Conservation (phyloP, 805 yeast genomes). For the Yamadazyma sp. region DNA sequence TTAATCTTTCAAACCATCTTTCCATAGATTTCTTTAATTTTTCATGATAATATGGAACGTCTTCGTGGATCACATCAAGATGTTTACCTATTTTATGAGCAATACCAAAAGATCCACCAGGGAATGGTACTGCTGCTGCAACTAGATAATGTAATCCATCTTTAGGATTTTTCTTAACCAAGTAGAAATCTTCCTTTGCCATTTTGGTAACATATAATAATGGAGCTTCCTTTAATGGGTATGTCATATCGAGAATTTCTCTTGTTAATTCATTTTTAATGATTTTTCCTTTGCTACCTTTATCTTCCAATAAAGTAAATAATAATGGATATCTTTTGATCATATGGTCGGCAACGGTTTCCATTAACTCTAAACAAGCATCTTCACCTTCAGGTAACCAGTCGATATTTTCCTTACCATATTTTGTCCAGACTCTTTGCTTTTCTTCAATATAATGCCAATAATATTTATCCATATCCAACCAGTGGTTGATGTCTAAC, state of each 20-base stretch:
- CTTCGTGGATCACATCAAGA: constrained; percentile 61
- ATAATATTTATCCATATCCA: constrained; percentile 77
- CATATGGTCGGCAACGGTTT: constrained; percentile 58
- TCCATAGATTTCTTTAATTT: constrained; percentile 70
- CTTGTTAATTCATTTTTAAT: constrained; percentile 60
- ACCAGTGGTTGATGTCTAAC: constrained; percentile 72
- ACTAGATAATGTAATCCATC: constrained; percentile 57
- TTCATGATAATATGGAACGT: constrained; percentile 67
- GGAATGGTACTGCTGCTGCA: constrained; percentile 78
- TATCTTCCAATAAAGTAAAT: constrained; percentile 45
- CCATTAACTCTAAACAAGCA: constrained; percentile 62
- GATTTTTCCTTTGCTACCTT: constrained; percentile 46
- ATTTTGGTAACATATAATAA: constrained; percentile 58
- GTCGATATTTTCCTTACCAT: constrained; percentile 61
- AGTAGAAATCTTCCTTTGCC: constrained; percentile 74
- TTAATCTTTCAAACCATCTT: constrained; percentile 64
- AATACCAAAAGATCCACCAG: constrained; percentile 74
- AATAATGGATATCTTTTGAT: constrained; percentile 58
- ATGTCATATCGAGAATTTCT: constrained; percentile 57
- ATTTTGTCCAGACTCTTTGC: constrained; percentile 51
- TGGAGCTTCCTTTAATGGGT: constrained; percentile 63
- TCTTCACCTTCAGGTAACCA: constrained; percentile 65
- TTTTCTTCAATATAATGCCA: constrained; percentile 64
- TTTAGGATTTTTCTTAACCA: constrained; percentile 54
- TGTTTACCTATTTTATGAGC: constrained; percentile 56